Percentiles rank a stretch among this genome's conserved stretches.
These are phyloP conservation scores for Flaveria trinervia DNA, from an alignment of 129 eudicot species.

Conservation along the genomic window DNA sequence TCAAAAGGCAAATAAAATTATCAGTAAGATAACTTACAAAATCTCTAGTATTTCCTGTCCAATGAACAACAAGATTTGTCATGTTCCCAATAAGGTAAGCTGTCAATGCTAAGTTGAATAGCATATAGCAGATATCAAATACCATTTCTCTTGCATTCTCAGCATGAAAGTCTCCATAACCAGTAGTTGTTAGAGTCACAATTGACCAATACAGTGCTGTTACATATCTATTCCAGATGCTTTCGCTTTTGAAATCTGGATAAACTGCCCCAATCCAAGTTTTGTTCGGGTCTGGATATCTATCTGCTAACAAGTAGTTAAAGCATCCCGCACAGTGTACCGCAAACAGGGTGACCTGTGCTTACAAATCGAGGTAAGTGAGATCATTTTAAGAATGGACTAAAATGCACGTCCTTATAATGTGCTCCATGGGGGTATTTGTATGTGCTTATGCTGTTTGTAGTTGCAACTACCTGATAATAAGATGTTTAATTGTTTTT, in stretches of 20 bases:
- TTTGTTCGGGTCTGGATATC: slow-evolving; percentile 68
- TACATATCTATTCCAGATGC: slow-evolving; percentile 73
- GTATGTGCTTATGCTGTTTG: neutral
- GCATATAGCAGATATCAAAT: slow-evolving; percentile 76
- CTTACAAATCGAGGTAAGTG: slow-evolving; percentile 1
- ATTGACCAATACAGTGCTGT: slow-evolving; percentile 90
- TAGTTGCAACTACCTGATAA: neutral
- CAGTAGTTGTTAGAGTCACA: slow-evolving; percentile 87
- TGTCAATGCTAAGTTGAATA: slow-evolving; percentile 85
- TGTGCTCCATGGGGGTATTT: neutral
- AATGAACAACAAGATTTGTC: slow-evolving; percentile 93
- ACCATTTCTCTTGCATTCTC: slow-evolving; percentile 85
- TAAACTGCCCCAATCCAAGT: slow-evolving; percentile 95
- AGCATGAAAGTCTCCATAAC: slow-evolving; percentile 94
- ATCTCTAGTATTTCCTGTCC: slow-evolving; percentile 87
- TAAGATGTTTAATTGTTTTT: neutral
- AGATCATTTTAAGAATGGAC: slow-evolving; percentile 16
- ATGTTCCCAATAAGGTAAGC: slow-evolving; percentile 95
- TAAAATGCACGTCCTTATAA: slow-evolving; percentile 1
- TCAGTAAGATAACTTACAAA: slow-evolving; percentile 57
- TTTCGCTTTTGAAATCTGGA: slow-evolving; percentile 61
- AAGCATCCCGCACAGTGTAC: slow-evolving; percentile 97
- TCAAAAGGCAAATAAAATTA: slow-evolving; percentile 7
- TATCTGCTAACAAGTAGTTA: slow-evolving; percentile 82
- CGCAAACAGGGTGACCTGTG: slow-evolving; percentile 88